Conservation (phyloP, 805 yeast species). For the Metschnikowia kofuensis region DNA sequence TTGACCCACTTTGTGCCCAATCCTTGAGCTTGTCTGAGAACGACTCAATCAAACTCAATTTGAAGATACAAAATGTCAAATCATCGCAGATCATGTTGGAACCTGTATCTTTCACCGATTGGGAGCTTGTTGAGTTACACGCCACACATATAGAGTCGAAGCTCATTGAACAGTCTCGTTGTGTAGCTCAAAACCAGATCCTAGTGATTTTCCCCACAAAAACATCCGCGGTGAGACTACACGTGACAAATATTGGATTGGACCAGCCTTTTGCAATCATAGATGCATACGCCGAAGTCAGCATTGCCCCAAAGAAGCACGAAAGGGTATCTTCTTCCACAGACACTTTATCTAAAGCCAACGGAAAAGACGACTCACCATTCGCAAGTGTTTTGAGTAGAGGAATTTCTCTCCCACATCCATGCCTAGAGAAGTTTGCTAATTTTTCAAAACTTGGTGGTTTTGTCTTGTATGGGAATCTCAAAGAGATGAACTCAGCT, state of each 20-base stretch:
- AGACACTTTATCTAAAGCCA: constrained; percentile 15
- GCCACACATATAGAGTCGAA: constrained; percentile 73
- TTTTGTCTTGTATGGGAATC: constrained; percentile 47
- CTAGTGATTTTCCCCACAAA: constrained; percentile 67
- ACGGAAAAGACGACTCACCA: constrained; percentile 24
- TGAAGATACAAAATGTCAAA: constrained; percentile 48
- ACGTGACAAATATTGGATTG: constrained; percentile 43
- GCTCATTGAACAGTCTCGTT: constrained; percentile 76
- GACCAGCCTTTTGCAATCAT: constrained; percentile 48
- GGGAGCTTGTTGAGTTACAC: constrained; percentile 87
- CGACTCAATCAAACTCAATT: constrained; percentile 35
- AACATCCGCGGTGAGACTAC: constrained; percentile 59
- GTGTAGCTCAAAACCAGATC: constrained; percentile 56
- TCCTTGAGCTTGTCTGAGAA: constrained; percentile 46
- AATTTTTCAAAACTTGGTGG: constrained; percentile 15
- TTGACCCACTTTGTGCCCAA: constrained; percentile 67
- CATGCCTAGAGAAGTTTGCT: constrained; percentile 20
- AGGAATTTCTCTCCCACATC: constrained; percentile 57
- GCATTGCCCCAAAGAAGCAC: constrained; percentile 64
- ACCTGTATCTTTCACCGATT: constrained; percentile 74
- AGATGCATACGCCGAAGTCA: constrained; percentile 63
- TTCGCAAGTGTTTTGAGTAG: constrained; percentile 45
- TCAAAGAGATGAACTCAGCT: constrained; percentile 31
- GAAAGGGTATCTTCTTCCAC: constrained; percentile 16
- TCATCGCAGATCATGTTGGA: constrained; percentile 69